Base-by-base conservation (phyloP, 306 rosid species). In the Spatholobus suberectus region DNA sequence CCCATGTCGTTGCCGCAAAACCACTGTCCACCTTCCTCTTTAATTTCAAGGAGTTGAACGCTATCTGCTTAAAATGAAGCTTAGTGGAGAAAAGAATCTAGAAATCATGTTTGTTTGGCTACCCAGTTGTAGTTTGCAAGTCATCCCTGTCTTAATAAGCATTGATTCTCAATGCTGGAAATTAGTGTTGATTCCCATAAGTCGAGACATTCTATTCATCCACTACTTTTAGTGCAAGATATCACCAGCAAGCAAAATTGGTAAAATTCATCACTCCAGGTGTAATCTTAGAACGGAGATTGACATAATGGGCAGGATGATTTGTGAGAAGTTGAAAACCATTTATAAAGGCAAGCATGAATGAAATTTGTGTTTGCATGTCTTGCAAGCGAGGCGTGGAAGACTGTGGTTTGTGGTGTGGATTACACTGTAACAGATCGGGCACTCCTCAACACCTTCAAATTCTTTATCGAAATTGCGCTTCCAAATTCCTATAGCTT, bases 381-480 rank as follows among this genome's bases (percentile, higher is more conserved):
- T 96, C 89, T 81, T 92, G 98, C 99, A 96, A 44, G 97, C 94
- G 43, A 96, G 98, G 71, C 95, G 92, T 14, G 99, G 99, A 83
- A 96, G 91, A 83, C 97, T 79, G 84, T 92, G 94, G 88, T 96
- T 92, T 55, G 94, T 79, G 15, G 99, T 96, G 86, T 96, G 99
- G 73, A 96, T 93, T 84, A 93, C 97, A 80, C 99, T 96, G 84
- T 96, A 93, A 84, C 99, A 96, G 75, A 96, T 93, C 0, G 99
- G 99, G 84, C 99, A 92, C 89, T 93, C 99, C 89, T 96, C 99
- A 66, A 96, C 93, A 20, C 98, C 99, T 92, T 96, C 99, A 76
- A 96, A 93, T 86, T 96, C 99, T 86, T 96, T 93, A 85, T 96
- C 99, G 55, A 93, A 93, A 85, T 96, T 92, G 82, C 85, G 89